Evolutionary conservation across 805 yeast genomes (phyloP).

Genomic region (Candida peoriensis): DNA sequence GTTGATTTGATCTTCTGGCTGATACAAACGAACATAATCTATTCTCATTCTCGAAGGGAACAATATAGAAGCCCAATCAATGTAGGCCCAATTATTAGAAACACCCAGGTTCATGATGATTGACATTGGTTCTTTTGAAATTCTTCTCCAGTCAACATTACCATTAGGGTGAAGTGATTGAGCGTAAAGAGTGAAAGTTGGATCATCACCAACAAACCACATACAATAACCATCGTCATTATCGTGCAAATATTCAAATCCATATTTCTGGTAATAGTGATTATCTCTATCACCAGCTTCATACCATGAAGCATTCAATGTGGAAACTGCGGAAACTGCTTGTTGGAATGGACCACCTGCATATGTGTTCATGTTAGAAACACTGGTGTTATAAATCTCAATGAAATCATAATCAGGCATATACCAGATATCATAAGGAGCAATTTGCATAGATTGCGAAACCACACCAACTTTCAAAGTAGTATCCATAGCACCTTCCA

Average conservation of each 20-base stretch:
- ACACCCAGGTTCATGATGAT: slow-evolving; percentile 44
- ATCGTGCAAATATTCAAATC: slow-evolving; percentile 35
- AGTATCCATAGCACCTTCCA: slow-evolving; percentile 40
- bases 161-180: slow-evolving; percentile 45
- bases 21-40: slow-evolving; percentile 45
- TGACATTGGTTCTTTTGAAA: slow-evolving; percentile 48
- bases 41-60: slow-evolving; percentile 41
- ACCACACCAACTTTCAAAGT: slow-evolving; percentile 34
- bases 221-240: slow-evolving; percentile 25
- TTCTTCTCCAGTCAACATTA: slow-evolving; percentile 42
- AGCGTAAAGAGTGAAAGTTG: slow-evolving; percentile 40
- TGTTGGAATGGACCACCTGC: slow-evolving; percentile 49
- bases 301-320: slow-evolving; percentile 42
- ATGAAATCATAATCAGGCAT: slow-evolving; percentile 44
- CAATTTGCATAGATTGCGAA: slow-evolving; percentile 46
- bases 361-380: slow-evolving; percentile 40
- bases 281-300: slow-evolving; percentile 26
- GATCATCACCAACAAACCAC: slow-evolving; percentile 41
- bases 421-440: slow-evolving; percentile 50
- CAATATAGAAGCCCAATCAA: slow-evolving; percentile 40
- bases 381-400: slow-evolving; percentile 34
- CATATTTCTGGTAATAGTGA: slow-evolving; percentile 35
- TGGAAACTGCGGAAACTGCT: slow-evolving; percentile 42
- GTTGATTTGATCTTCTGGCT: slow-evolving; percentile 36
- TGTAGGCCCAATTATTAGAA: slow-evolving; percentile 46